phyloP scores from a whole-genome alignment of 2,329 filamentous ascomycete species.

The Trichoderma sp. region DNA sequence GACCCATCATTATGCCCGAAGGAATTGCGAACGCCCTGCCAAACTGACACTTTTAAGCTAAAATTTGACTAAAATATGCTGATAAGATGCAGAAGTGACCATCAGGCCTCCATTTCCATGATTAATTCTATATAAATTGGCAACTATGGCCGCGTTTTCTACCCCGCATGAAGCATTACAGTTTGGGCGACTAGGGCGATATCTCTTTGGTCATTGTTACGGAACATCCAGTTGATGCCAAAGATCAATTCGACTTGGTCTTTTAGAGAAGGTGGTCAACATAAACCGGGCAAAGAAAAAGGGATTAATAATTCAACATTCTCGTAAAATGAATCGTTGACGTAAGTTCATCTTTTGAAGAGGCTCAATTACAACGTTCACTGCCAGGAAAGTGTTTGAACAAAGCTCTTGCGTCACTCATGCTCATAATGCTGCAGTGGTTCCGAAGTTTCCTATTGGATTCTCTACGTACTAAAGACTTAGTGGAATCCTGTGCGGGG shows the following conservation, averaged over 20 bases:
- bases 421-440: not conserved
- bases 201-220: not conserved
- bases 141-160: not conserved
- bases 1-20: not conserved
- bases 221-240: not conserved
- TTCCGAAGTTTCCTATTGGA: not conserved
- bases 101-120: not conserved
- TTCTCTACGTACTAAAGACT: not conserved
- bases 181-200: not conserved
- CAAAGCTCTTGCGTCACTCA: not conserved
- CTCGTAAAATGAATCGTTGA: not conserved
- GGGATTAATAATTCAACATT: not conserved
- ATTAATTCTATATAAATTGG: not conserved
- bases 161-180: not conserved
- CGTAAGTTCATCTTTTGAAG: not conserved
- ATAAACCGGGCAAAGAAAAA: not conserved
- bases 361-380: not conserved
- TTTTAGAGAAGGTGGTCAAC: not conserved
- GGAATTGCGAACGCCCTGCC: not conserved
- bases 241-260: not conserved
- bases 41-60: not conserved
- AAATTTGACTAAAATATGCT: not conserved
- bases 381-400: not conserved
- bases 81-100: not conserved
- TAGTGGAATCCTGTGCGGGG: not conserved